Percentiles rank a stretch among this genome's conserved stretches.
phyloP scores from a whole-genome alignment of 371 early-diverging fungal species.

The Syncephalis plumigaleata region DNA sequence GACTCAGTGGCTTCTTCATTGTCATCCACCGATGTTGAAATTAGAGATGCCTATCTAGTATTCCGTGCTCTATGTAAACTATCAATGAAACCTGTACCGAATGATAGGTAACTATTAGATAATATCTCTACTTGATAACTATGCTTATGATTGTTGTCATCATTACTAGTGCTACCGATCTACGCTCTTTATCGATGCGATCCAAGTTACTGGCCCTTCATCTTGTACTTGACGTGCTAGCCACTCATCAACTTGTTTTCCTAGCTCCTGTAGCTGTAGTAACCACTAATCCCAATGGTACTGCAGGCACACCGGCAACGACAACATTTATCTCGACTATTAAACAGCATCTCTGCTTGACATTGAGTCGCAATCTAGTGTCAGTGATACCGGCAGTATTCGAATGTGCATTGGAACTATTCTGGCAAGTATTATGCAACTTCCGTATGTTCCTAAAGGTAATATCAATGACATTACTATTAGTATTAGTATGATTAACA shows the following conservation, averaged over 20 bases:
- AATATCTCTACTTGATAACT: constrained; percentile 7
- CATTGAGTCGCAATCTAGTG: constrained; percentile 39
- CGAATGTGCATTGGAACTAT: constrained; percentile 64
- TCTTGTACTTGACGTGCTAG: constrained; percentile 31
- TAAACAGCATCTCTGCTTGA: constrained; percentile 42
- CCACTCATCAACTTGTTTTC: constrained; percentile 34
- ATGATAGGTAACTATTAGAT: constrained; percentile 3
- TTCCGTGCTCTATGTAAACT: constrained; percentile 86
- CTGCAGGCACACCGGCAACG: constrained; percentile 9
- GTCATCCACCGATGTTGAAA: constrained; percentile 4
- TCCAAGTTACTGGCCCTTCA: constrained; percentile 43
- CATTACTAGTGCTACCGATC: constrained; percentile 11
- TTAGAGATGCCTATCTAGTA: constrained; percentile 62
- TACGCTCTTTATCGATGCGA: constrained; percentile 31
- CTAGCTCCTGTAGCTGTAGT: constrained; percentile 20
- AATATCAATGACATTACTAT: constrained; percentile 8
- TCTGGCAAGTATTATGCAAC: constrained; percentile 51
- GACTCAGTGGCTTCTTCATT: not conserved
- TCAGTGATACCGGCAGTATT: constrained; percentile 55
- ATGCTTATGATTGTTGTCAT: no score
- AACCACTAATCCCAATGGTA: constrained; percentile 7
- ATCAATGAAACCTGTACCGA: constrained; percentile 43
- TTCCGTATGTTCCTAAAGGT: constrained; percentile 47
- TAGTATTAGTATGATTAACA: not conserved
- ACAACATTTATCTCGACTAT: constrained; percentile 31